Conservation (phyloP, 2,329 filamentous ascomycete genomes). For the Neonectria ditissima region DNA sequence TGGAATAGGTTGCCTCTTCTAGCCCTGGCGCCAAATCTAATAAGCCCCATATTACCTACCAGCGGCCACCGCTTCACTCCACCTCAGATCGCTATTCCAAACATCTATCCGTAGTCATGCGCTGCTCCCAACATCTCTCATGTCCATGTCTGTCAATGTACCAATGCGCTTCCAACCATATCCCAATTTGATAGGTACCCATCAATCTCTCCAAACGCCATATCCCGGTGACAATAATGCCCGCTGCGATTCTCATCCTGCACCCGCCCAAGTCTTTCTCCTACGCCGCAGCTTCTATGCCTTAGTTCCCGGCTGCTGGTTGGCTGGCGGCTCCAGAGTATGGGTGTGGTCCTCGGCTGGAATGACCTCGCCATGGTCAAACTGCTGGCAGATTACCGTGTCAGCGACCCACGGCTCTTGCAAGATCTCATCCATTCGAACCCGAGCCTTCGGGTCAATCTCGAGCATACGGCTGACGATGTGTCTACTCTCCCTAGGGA, state of each 20-base stretch:
- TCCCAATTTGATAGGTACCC: slow-evolving; percentile 21
- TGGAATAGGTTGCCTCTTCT: slow-evolving; percentile 7
- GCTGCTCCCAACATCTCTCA: slow-evolving; percentile 27
- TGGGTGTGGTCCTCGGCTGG: slow-evolving; percentile 84
- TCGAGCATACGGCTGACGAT: slow-evolving; percentile 95
- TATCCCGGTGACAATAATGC: slow-evolving; percentile 24
- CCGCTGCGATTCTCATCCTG: neutral
- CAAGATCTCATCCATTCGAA: slow-evolving; percentile 86
- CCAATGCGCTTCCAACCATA: slow-evolving; percentile 34
- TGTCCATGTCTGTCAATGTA: slow-evolving; percentile 25
- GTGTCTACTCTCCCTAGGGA: slow-evolving; percentile 89
- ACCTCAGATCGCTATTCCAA: slow-evolving; percentile 38
- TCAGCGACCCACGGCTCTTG: slow-evolving; percentile 91
- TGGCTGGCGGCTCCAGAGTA: slow-evolving; percentile 79
- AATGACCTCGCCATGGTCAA: slow-evolving; percentile 75
- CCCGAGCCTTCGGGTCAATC: slow-evolving; percentile 84
- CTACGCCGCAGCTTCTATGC: slow-evolving; percentile 24
- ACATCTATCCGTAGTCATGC: slow-evolving; percentile 42
- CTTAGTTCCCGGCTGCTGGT: slow-evolving; percentile 50
- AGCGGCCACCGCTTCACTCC: slow-evolving; percentile 15
- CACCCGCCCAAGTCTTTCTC: slow-evolving; percentile 4
- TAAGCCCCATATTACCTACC: slow-evolving; percentile 25
- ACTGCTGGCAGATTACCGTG: slow-evolving; percentile 85
- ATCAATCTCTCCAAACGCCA: slow-evolving; percentile 41
- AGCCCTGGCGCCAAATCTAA: slow-evolving; percentile 11